A percentile compares a stretch with the other conserved stretches of the same genome.
Evolutionary conservation across 2,329 filamentous ascomycete genomes (phyloP).

Genomic region (Neopestalotiopsis sp.): DNA sequence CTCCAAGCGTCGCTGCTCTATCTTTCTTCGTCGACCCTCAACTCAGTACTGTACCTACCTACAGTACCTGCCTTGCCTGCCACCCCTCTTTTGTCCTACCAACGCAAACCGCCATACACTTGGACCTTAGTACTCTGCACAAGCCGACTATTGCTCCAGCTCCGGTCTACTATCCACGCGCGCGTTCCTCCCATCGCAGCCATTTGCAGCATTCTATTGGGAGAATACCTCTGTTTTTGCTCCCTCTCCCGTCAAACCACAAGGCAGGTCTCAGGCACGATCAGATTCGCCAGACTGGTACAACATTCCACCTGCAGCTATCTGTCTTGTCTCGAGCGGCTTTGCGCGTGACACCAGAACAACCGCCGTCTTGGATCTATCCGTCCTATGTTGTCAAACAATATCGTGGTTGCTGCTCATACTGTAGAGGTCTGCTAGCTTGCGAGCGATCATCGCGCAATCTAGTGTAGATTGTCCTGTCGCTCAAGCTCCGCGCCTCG

Average conservation of each 20-base stretch:
- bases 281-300: slow-evolving; percentile 7
- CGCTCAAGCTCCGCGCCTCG: background rate
- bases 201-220: background rate
- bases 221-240: background rate
- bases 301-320: slow-evolving; percentile 12
- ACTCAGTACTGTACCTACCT: background rate
- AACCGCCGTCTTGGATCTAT: background rate
- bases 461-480: background rate
- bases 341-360: slow-evolving; percentile 14
- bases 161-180: background rate
- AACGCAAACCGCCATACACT: background rate
- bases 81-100: slow-evolving; percentile 16
- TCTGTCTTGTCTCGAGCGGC: slow-evolving; percentile 9
- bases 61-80: no score
- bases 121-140: background rate
- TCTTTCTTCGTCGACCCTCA: background rate
- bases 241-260: background rate
- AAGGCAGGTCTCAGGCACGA: slow-evolving; percentile 13
- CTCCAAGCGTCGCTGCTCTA: slow-evolving; percentile 1
- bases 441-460: background rate
- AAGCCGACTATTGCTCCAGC: background rate
- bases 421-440: slow-evolving; percentile 1
- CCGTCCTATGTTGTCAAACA: slow-evolving; percentile 16
- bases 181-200: background rate
- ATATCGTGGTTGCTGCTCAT: slow-evolving; percentile 4